Evolutionary conservation across 2,329 filamentous ascomycete species (phyloP), one percentile per base, ranked within the genome.

Genomic region (Samsoniella hepiali): DNA sequence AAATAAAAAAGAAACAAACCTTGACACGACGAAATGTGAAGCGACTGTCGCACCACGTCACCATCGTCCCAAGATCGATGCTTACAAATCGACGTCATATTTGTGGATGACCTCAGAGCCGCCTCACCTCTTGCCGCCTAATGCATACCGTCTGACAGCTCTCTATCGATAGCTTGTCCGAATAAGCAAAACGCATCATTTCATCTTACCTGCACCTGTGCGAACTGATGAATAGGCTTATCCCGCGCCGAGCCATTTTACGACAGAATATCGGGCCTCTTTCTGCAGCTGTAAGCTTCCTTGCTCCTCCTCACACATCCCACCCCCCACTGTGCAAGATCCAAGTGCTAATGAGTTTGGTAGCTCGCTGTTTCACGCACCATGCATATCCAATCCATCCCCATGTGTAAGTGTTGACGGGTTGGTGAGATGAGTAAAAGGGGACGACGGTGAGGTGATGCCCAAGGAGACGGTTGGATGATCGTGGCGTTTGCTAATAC

Each of bases 301-400:
- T 34, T 29, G 38, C 7, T 17, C 29, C 10, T 13, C 40, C 6
- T 17, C 54, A 9, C 38, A 27, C 22, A 22, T 17, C 6, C 11
- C 44, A 13, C 15, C 47, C 22, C 11, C 27, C 11, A 3, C 34
- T 4, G n/a, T 32, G 11, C 40, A 36, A 50, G 22, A 31, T 9
- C 22, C 15, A 34, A 22, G 53, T 47, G 36, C 45, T 63, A 29
- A 45, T 47, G 42, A 53, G 32, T 64, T 64, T 51, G 36, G 54
- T 65, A 69, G 66, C 36, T 54, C 38, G 63, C 67, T 51, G 54
- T 67, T 64, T 70, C 69, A 38, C 67, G 72, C 70, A 66, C 68
- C 68, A 95, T 95, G 91, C 90, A 94, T 85, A 89, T 94, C 79
- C 85, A 91, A 77, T 90, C 90, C 69, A 94, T 95, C 77, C 90